Percentiles rank a stretch among this genome's conserved stretches.
phyloP scores from a whole-genome alignment of 1,139 yeast genomes.

The Yamadazyma jaroonii region DNA sequence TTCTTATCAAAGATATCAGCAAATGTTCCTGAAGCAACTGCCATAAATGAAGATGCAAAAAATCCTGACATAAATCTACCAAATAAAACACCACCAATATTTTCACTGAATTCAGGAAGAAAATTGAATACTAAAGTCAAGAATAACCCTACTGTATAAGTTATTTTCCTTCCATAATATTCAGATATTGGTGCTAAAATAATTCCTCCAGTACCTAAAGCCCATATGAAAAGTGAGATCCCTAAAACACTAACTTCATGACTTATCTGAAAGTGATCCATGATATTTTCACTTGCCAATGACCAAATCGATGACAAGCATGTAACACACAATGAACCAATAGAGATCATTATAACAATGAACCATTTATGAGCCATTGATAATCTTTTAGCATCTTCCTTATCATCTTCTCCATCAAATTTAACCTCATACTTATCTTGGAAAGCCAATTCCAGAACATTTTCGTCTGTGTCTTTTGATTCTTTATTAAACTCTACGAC shows the following conservation, averaged over 20 bases:
- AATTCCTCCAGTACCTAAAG: conserved; percentile 32
- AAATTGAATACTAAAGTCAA: conserved; percentile 24
- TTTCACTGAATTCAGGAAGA: conserved; percentile 25
- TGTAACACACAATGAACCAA: conserved; percentile 28
- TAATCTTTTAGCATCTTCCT: conserved; percentile 23
- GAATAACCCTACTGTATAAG: conserved; percentile 23
- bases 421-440: conserved; percentile 14
- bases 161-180: conserved; percentile 30
- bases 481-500: neutral
- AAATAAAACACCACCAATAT: conserved; percentile 28
- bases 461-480: neutral
- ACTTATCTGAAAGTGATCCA: conserved; percentile 21
- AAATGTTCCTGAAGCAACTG: conserved; percentile 35
- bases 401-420: conserved; percentile 26
- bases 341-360: conserved; percentile 23
- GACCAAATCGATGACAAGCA: conserved; percentile 34
- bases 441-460: neutral
- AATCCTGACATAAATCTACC: conserved; percentile 34
- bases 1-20: conserved; percentile 29
- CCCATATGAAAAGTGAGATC: conserved; percentile 28
- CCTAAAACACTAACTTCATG: conserved; percentile 29
- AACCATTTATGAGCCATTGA: conserved; percentile 27
- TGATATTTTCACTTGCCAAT: conserved; percentile 23
- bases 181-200: conserved; percentile 34
- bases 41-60: conserved; percentile 32